Evolutionary conservation across 768 basidiomycete species (phyloP), one percentile per base, ranked within the genome.

Genomic region (Lactarius indigo): DNA sequence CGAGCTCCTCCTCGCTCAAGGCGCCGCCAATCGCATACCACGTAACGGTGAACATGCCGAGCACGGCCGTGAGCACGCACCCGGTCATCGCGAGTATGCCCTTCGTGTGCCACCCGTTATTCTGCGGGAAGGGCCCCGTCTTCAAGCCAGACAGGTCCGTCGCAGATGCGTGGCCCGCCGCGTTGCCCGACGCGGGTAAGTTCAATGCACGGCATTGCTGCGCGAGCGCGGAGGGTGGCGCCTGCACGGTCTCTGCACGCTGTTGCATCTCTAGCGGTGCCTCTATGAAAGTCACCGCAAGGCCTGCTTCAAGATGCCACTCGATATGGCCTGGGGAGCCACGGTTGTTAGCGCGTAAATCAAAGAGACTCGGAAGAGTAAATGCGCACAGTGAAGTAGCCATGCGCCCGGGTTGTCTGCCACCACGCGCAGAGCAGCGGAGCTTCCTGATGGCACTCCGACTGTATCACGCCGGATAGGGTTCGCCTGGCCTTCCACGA

Each of bases 351-450:
- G 63, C 41, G 28, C 42, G 1, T 50, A 28, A 4, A 31, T 20
- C 4, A 13, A n/a, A 50, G 41, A 54, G 31, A 37, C 13, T 44
- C 26, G 50, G 37, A 33, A 17, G 23, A 37, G 17, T 57, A 26
- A 33, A 58, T 59, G 79, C 88, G 63, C 73, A 89, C 87, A 94
- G 75, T 92, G 91, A 75, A 94, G 84, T 69, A 94, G 76, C 91
- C 93, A 96, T 9, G 84, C 87, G 13, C 96, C 96, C 1, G 96
- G 96, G 77, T 98, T 98, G 75, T 98, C 92, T 1, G 93, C 92
- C 57, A 88, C 79, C 72, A 95, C 76, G 26, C 94, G 86, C 55
- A 99, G 78, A 0, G 90, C 91, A 13, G 84, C 90, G 3, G 87
- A 87, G 23, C 83, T 77, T 65, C 81, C 82, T 4, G 86, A 82